phyloP scores from a whole-genome alignment of 2,329 filamentous ascomycete genomes.

The Fusarium redolens region DNA sequence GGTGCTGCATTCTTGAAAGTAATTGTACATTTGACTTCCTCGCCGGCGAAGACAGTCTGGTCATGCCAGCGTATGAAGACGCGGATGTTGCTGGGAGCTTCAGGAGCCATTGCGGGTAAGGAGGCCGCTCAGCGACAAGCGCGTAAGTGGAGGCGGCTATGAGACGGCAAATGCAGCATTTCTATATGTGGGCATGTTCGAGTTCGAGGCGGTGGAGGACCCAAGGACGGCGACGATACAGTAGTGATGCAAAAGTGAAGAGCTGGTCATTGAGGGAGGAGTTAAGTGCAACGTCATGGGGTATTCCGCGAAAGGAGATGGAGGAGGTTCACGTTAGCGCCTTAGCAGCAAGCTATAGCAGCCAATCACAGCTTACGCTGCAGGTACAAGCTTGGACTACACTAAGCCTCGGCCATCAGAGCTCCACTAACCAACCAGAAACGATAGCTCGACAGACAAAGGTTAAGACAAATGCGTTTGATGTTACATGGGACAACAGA shows the following conservation, averaged over 20 bases:
- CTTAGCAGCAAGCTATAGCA: conserved; percentile 39
- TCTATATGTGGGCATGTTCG: conserved; percentile 41
- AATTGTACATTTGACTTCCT: conserved; percentile 94
- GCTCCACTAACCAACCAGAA: conserved; percentile 29
- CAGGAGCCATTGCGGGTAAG: conserved; percentile 59
- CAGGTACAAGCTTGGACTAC: conserved; percentile 35
- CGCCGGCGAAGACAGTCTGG: conserved; percentile 93
- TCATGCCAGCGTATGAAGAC: conserved; percentile 97
- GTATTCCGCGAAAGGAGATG: conserved; percentile 44
- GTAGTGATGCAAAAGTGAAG: conserved; percentile 26
- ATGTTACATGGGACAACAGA: neutral
- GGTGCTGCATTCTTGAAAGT: conserved; percentile 89
- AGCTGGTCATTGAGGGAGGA: conserved; percentile 34
- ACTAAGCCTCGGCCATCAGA: conserved; percentile 17
- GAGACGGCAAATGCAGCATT: conserved; percentile 47
- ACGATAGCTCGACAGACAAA: neutral
- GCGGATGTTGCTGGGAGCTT: conserved; percentile 77
- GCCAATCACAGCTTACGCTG: conserved; percentile 36
- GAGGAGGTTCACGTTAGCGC: conserved; percentile 43
- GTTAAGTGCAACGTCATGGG: conserved; percentile 46
- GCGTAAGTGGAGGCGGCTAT: conserved; percentile 43
- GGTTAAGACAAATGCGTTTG: conserved; percentile 4
- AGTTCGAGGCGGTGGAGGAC: conserved; percentile 2
- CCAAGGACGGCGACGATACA: conserved; percentile 1
- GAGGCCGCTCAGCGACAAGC: conserved; percentile 48